A percentile compares a stretch with the other conserved stretches of the same genome.
phyloP scores from a whole-genome alignment of 176 grass and related monocot genomes.

The Tuctoria greenei region DNA sequence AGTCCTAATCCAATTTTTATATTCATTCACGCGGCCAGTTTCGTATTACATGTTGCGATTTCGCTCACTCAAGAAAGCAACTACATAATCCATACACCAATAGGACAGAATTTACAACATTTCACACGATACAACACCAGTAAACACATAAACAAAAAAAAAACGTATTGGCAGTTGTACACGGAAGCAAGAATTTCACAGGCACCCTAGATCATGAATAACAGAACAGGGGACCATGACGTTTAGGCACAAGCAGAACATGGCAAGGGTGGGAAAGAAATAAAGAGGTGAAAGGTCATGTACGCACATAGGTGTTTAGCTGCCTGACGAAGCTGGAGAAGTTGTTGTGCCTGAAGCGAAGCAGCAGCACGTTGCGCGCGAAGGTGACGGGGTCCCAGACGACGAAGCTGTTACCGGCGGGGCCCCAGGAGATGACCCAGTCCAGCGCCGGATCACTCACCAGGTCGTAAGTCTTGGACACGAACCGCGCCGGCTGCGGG shows the following conservation, averaged over 20 bases:
- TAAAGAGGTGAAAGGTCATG: constrained; percentile 11
- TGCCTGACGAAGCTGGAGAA: constrained; percentile 97
- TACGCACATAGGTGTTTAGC: constrained; percentile 98
- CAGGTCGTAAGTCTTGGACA: constrained; percentile 91
- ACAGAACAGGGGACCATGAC: constrained; percentile 12
- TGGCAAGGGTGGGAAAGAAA: not conserved
- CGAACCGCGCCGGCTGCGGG: constrained; percentile 66
- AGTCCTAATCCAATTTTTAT: constrained; percentile 30
- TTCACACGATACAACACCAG: not conserved
- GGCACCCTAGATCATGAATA: constrained; percentile 20
- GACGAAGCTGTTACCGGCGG: constrained; percentile 78
- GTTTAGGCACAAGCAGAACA: constrained; percentile 11
- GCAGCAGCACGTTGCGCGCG: constrained; percentile 64
- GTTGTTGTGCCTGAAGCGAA: constrained; percentile 89
- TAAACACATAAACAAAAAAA: not conserved
- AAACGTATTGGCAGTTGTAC: constrained; percentile 23
- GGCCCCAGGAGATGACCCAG: constrained; percentile 73
- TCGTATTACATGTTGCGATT: constrained; percentile 28
- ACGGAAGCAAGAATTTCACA: constrained; percentile 12
- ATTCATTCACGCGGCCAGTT: not conserved
- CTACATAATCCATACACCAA: not conserved
- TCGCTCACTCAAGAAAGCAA: not conserved
- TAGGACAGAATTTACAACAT: constrained; percentile 31
- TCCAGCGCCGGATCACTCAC: constrained; percentile 69
- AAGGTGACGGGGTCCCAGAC: constrained; percentile 79